These are phyloP conservation scores for Zygotorulaspora florentina DNA, from an alignment of 805 yeast species.

Conservation along the genomic window DNA sequence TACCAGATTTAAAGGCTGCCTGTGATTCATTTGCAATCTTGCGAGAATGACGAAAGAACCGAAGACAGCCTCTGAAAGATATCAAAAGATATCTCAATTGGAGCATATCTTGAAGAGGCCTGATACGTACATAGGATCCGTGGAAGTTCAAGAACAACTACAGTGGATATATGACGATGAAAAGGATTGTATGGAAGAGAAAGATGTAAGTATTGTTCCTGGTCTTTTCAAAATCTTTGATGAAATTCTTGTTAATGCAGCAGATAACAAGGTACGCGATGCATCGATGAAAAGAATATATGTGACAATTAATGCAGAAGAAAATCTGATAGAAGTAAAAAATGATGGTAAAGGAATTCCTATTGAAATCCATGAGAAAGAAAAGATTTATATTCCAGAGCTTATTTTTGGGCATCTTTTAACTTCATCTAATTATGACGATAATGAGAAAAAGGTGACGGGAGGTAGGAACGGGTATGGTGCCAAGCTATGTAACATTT, in stretches of 20 bases:
- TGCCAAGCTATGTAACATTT: constrained; percentile 94
- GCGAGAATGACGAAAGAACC: constrained; percentile 15
- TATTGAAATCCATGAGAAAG: constrained; percentile 86
- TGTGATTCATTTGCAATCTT: too few species aligned
- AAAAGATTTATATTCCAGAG: constrained; percentile 90
- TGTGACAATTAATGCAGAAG: constrained; percentile 75
- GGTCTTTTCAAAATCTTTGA: constrained; percentile 95
- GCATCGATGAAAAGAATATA: constrained; percentile 81
- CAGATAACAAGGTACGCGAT: constrained; percentile 96
- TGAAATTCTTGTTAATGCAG: constrained; percentile 96
- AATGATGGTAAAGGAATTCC: constrained; percentile 97
- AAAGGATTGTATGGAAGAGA: constrained; percentile 53
- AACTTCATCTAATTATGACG: constrained; percentile 95
- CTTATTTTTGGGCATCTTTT: constrained; percentile 91
- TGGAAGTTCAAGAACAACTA: constrained; percentile 70
- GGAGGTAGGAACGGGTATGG: constrained; percentile 99
- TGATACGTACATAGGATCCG: constrained; percentile 95
- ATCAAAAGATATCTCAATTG: constrained; percentile 89
- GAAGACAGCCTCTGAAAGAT: constrained; percentile 60
- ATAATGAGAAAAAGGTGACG: constrained; percentile 88
- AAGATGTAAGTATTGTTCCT: constrained; percentile 77
- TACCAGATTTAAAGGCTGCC: too few species aligned
- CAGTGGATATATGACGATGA: constrained; percentile 84
- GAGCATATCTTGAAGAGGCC: constrained; percentile 97
- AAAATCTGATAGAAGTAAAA: constrained; percentile 69